Evolutionary conservation across 192 early-diverging fungal species (phyloP).

Genomic region (Linderina pennispora): DNA sequence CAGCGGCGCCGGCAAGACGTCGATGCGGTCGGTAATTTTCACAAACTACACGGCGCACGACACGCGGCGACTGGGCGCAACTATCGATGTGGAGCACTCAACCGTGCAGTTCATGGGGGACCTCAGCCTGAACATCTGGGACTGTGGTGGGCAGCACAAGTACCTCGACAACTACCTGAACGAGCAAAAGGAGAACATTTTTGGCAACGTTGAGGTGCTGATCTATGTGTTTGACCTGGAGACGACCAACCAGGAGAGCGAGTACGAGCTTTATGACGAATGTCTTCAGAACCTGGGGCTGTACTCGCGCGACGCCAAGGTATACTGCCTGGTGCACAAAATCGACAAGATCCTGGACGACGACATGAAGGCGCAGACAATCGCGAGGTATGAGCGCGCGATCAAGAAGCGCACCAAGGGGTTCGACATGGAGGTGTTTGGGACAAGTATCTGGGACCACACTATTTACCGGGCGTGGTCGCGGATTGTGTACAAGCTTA

Average conservation of each 20-base stretch:
- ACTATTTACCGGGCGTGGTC: slow-evolving; percentile 81
- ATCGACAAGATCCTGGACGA: slow-evolving; percentile 90
- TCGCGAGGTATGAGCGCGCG: slow-evolving; percentile 24
- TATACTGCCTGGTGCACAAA: slow-evolving; percentile 97
- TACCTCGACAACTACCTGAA: slow-evolving; percentile 98
- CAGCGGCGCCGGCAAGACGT: slow-evolving; percentile 95
- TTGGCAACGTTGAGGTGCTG: slow-evolving; percentile 97
- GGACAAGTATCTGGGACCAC: slow-evolving; percentile 34
- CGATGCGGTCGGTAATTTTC: slow-evolving; percentile 98
- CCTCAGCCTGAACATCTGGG: slow-evolving; percentile 96
- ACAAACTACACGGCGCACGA: slow-evolving; percentile 95
- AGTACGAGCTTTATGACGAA: slow-evolving; percentile 85
- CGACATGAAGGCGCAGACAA: slow-evolving; percentile 48
- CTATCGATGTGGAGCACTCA: slow-evolving; percentile 97
- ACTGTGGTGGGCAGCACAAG: slow-evolving; percentile 91
- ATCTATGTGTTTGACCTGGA: slow-evolving; percentile 99
- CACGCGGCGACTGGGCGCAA: slow-evolving; percentile 91
- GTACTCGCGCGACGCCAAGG: slow-evolving; percentile 82
- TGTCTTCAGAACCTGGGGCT: slow-evolving; percentile 75
- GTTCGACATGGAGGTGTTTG: slow-evolving; percentile 21
- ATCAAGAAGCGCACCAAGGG: slow-evolving; percentile 21
- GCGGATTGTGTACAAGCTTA: slow-evolving; percentile 89
- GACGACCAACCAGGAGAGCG: slow-evolving; percentile 82
- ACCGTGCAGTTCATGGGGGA: slow-evolving; percentile 94
- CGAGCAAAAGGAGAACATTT: slow-evolving; percentile 89